These are phyloP conservation scores for Phtheirospermum japonicum DNA, from an alignment of 257 asterid species.

Conservation along the genomic window DNA sequence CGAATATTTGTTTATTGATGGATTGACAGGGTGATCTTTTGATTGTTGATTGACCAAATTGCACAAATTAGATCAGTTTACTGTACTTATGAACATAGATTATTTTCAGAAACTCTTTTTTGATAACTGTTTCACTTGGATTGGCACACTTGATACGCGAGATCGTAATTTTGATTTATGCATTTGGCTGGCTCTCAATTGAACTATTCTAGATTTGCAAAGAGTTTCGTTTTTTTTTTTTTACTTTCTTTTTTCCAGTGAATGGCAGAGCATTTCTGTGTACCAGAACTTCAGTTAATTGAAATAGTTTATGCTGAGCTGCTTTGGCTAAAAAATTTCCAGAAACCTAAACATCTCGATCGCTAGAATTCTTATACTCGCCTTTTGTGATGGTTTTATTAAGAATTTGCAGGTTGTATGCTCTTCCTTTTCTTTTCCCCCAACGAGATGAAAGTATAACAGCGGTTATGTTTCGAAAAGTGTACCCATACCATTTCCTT, in stretches of 20 bases:
- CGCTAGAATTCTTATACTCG: too few relatives aligned
- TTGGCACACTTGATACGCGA: too few relatives aligned
- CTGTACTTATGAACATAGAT: conserved; percentile 9
- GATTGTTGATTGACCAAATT: too few relatives aligned
- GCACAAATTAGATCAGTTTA: conserved; percentile 6
- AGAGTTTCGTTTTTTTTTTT: not conserved
- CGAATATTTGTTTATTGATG: too few relatives aligned
- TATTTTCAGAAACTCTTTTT: not conserved
- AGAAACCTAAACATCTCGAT: too few relatives aligned
- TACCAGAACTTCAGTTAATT: not conserved
- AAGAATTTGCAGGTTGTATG: too few relatives aligned
- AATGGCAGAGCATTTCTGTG: not conserved
- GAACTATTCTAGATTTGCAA: not conserved
- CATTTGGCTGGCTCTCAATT: not conserved
- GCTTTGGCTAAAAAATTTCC: too few relatives aligned
- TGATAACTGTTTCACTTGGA: conserved; percentile 3
- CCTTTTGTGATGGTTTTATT: too few relatives aligned
- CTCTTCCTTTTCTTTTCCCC: conserved; percentile 7
- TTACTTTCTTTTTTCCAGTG: too few relatives aligned
- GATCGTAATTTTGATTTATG: conserved; percentile 18
- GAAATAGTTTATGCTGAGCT: conserved; percentile 1
- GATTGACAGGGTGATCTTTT: too few relatives aligned
- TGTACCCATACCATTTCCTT: not conserved
- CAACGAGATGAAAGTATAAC: not conserved
- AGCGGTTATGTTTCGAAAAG: not conserved